These are phyloP conservation scores for Drosera spatulata DNA, from an alignment of 179 eudicot species.

Conservation along the genomic window DNA sequence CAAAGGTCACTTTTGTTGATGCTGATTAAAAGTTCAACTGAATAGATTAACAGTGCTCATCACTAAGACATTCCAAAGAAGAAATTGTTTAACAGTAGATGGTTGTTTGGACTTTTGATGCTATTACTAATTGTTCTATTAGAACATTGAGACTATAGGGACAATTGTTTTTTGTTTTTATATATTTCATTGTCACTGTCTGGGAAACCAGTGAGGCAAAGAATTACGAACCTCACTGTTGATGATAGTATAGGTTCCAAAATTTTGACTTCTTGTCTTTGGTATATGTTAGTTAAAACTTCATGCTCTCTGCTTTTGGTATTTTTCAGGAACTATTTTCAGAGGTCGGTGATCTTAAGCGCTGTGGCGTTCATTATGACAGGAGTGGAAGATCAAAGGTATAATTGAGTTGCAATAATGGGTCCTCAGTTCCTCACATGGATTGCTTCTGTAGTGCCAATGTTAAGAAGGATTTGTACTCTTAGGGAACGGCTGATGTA, in stretches of 20 bases:
- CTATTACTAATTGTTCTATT: too few relatives aligned
- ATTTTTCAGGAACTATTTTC: slow-evolving; percentile 72
- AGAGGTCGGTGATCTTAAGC: slow-evolving; percentile 73
- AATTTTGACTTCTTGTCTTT: background rate
- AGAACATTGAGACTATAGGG: too few relatives aligned
- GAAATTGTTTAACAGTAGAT: too few relatives aligned
- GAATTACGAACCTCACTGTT: background rate
- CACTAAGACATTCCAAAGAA: too few relatives aligned
- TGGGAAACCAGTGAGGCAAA: too few relatives aligned
- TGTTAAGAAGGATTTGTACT: slow-evolving; percentile 7
- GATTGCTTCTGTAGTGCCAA: slow-evolving; percentile 6
- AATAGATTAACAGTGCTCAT: too few relatives aligned
- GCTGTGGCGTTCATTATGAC: slow-evolving; percentile 57
- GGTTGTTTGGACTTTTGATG: too few relatives aligned
- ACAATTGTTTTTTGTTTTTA: too few relatives aligned
- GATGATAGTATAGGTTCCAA: too few relatives aligned
- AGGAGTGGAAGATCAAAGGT: slow-evolving; percentile 84
- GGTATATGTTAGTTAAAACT: background rate
- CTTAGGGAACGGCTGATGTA: slow-evolving; percentile 55
- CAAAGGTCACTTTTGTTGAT: too few relatives aligned
- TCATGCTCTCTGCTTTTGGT: background rate
- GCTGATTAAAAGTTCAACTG: too few relatives aligned
- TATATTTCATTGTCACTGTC: too few relatives aligned
- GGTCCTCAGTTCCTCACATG: background rate
- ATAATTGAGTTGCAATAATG: background rate